phyloP scores from a whole-genome alignment of 805 yeast species.

The Hemisphaericaspora nanyangensis region DNA sequence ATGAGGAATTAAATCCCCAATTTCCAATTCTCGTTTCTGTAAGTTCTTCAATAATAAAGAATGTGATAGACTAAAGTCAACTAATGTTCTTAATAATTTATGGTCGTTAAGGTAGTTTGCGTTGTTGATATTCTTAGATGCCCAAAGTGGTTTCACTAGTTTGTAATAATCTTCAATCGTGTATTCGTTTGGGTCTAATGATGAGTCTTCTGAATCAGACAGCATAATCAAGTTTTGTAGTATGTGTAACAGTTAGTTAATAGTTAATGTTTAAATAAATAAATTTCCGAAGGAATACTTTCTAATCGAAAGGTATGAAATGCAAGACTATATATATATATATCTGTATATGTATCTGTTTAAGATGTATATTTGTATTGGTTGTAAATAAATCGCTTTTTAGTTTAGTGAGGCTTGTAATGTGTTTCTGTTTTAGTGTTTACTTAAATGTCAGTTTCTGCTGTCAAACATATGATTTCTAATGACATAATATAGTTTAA shows the following conservation, averaged over 20 bases:
- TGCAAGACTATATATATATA: no score
- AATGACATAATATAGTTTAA: no score
- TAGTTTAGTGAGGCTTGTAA: no score
- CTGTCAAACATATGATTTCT: no score
- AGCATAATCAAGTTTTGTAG: constrained; percentile 5
- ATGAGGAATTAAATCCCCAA: constrained; percentile 14
- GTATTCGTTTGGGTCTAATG: constrained; percentile 12
- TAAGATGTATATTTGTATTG: no score
- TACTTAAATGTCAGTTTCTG: no score
- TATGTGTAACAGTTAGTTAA: not conserved
- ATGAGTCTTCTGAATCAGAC: constrained; percentile 17
- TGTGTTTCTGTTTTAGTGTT: no score
- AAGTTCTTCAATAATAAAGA: constrained; percentile 15
- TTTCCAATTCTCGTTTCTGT: constrained; percentile 22
- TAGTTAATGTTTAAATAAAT: no score
- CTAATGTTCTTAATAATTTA: constrained; percentile 19
- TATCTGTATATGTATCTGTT: no score
- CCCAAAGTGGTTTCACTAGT: constrained; percentile 17
- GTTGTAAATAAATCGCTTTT: no score
- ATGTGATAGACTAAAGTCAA: constrained; percentile 23
- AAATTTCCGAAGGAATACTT: no score
- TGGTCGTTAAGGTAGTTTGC: constrained; percentile 16
- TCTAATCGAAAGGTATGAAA: no score
- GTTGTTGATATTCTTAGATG: constrained; percentile 5
- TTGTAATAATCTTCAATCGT: constrained; percentile 16